Percentiles rank a stretch among this genome's conserved stretches.
phyloP scores from a whole-genome alignment of 441 rosid genomes.

The Biscutella laevigata region DNA sequence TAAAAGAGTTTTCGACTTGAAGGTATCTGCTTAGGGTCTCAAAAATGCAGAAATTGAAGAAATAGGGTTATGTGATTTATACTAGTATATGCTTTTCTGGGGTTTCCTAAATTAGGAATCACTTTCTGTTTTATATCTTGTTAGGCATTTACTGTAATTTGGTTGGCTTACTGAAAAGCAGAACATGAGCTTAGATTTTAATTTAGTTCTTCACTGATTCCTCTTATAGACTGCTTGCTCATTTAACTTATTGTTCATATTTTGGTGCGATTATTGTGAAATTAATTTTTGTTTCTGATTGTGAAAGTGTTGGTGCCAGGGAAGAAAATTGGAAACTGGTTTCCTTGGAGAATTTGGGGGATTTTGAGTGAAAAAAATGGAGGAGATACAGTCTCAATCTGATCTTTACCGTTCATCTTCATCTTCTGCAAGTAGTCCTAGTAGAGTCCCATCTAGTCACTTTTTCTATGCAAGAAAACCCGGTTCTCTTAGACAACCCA shows the following conservation, averaged over 20 bases:
- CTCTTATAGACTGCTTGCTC: background rate
- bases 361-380: slow-evolving; percentile 39
- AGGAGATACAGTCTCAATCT: slow-evolving; percentile 95
- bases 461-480: slow-evolving; percentile 92
- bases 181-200: background rate
- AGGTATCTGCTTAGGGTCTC: background rate
- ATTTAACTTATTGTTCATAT: background rate
- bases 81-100: background rate
- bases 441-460: slow-evolving; percentile 93
- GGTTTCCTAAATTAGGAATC: slow-evolving; percentile 10
- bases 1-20: background rate
- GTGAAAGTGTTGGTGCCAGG: background rate
- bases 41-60: background rate
- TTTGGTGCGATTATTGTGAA: background rate
- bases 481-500: slow-evolving; percentile 83
- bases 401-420: slow-evolving; percentile 95
- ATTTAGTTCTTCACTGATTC: background rate
- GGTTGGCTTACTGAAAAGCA: slow-evolving; percentile 18
- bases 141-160: slow-evolving; percentile 4
- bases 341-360: background rate
- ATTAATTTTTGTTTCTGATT: background rate
- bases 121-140: background rate
- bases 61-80: background rate
- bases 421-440: slow-evolving; percentile 96
- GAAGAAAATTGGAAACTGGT: background rate